Base-by-base conservation (phyloP, 1,284 basidiomycete genomes). In the Apiotrichum gamsii region DNA sequence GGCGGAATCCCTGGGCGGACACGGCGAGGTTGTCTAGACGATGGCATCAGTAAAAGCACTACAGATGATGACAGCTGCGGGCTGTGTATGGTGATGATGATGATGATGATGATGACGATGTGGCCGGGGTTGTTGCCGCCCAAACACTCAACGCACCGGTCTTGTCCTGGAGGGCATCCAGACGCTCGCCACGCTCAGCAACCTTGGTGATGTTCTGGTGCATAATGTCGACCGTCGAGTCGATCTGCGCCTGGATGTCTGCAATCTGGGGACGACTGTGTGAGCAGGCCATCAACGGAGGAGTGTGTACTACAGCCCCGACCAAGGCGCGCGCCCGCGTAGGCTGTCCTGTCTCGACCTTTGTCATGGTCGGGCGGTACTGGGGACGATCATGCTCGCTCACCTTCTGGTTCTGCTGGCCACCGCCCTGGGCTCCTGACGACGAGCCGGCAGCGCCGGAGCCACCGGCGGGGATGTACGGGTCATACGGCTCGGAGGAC, bases 1-100 rank as follows among this genome's bases (percentile, higher is more conserved):
- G 82, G 55, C 91, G 83, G 83, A 99, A 99, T 24, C 91, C 91
- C 76, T 98, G 95, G 11, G 94, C 95, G n/a, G 91, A 96, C 31
- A 96, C 89, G 24, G 94, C 93, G 49, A 99, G 82, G 69, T 87
- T 96, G 74, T 98, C 94, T 94, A 61, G 11, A 28, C 8, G 11
- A 28, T 25, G 35, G 28, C n/a, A 23, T 23, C 18, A 30, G 31
- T 41, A 3, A 30, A 19, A 23, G 8, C n/a, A n/a, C n/a, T n/a
- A n/a, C n/a, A n/a, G n/a, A n/a, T n/a, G n/a, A n/a, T n/a, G n/a
- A n/a, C n/a, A n/a, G n/a, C n/a, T n/a, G n/a, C n/a, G n/a, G n/a
- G n/a, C n/a, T n/a, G n/a, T n/a, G n/a, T n/a, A n/a, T n/a, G n/a
- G n/a, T n/a, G n/a, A n/a, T n/a, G n/a, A n/a, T n/a, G n/a, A n/a